A percentile compares a stretch with the other conserved stretches of the same genome.
phyloP scores from a whole-genome alignment of 805 yeast genomes.

The Metschnikowia cubensis region DNA sequence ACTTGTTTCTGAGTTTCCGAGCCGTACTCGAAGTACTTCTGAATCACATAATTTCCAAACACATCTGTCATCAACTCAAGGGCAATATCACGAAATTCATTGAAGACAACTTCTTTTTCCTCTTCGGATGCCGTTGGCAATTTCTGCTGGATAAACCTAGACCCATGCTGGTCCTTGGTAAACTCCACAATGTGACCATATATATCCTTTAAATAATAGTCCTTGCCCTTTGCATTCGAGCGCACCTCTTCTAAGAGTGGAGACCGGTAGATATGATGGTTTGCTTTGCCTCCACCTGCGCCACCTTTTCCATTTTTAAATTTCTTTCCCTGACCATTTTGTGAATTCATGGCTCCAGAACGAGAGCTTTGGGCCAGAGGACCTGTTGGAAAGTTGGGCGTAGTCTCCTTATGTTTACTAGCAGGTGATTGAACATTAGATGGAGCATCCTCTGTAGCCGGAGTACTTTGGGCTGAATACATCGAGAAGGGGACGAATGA shows the following conservation, averaged over 20 bases:
- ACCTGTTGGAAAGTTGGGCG: neutral
- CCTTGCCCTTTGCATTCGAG: slow-evolving; percentile 53
- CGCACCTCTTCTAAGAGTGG: slow-evolving; percentile 85
- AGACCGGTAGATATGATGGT: slow-evolving; percentile 59
- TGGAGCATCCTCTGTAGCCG: slow-evolving; percentile 6
- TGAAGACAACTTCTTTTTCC: slow-evolving; percentile 73
- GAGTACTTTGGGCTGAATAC: slow-evolving; percentile 20
- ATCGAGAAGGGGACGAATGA: slow-evolving; percentile 47
- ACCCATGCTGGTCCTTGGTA: slow-evolving; percentile 94
- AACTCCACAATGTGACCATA: slow-evolving; percentile 88
- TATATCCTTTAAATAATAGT: slow-evolving; percentile 65
- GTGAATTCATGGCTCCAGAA: neutral
- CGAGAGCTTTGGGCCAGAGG: neutral
- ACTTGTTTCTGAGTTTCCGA: slow-evolving; percentile 62
- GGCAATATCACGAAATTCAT: slow-evolving; percentile 72
- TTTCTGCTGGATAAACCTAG: slow-evolving; percentile 91
- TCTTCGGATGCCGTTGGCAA: slow-evolving; percentile 63
- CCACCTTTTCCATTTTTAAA: slow-evolving; percentile 11
- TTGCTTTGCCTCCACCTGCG: slow-evolving; percentile 21
- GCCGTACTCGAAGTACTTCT: slow-evolving; percentile 87
- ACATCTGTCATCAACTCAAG: slow-evolving; percentile 90
- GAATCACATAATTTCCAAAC: slow-evolving; percentile 96
- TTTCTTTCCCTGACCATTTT: slow-evolving; percentile 10
- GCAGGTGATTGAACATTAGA: neutral
- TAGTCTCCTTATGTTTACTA: neutral